Percentiles rank a stretch among this genome's conserved stretches.
Evolutionary conservation across 2,329 filamentous ascomycete species (phyloP).

Genomic region (Paraphoma sp.): DNA sequence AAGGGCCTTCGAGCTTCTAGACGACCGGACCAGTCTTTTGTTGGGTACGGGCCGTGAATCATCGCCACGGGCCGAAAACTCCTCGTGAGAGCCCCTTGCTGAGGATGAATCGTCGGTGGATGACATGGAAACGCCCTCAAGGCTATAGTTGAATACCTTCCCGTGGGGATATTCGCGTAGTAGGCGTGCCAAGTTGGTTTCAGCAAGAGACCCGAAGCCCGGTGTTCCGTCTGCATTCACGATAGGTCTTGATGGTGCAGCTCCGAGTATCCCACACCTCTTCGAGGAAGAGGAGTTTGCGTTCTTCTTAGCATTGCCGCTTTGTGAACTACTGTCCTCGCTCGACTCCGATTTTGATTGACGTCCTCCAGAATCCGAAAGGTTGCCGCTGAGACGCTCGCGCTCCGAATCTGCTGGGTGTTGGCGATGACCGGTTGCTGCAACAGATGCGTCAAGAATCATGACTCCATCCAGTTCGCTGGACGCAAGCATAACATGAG

Average conservation of each 20-base stretch:
- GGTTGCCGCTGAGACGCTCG: background rate
- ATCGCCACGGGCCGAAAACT: background rate
- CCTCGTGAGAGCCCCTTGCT: background rate
- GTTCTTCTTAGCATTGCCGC: background rate
- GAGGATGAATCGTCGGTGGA: constrained; percentile 1
- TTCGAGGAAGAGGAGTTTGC: constrained; percentile 1
- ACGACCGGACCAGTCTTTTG: background rate
- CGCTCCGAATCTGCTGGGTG: background rate
- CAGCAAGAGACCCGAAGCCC: background rate
- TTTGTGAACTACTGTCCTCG: background rate
- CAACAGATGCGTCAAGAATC: constrained; percentile 44
- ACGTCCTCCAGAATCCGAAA: background rate
- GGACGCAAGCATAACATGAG: constrained; percentile 39
- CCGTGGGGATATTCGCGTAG: constrained; percentile 1
- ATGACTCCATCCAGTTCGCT: constrained; percentile 43
- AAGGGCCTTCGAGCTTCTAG: background rate
- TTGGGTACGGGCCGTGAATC: background rate
- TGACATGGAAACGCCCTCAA: constrained; percentile 1
- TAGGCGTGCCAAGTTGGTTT: background rate
- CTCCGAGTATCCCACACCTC: background rate
- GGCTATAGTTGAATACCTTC: constrained; percentile 2
- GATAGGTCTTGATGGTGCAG: background rate
- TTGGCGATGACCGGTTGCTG: constrained; percentile 11
- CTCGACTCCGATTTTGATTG: background rate
- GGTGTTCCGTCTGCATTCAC: background rate